These are phyloP conservation scores for Trichophyton simii DNA, from an alignment of 2,329 filamentous ascomycete genomes.

Conservation along the genomic window DNA sequence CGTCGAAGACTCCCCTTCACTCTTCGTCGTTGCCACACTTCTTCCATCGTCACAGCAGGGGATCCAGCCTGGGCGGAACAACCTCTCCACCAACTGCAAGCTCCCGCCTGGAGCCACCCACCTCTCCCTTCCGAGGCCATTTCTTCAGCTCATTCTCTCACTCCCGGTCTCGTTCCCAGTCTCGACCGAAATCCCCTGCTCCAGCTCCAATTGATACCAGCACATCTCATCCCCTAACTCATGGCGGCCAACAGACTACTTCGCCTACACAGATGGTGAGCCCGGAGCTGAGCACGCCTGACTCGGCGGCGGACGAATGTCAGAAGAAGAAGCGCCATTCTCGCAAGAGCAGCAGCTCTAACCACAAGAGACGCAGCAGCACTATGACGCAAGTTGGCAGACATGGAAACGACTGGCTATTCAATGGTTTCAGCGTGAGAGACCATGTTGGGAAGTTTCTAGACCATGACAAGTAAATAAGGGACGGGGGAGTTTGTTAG, in stretches of 20 bases:
- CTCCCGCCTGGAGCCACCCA: not conserved
- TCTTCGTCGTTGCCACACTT: not conserved
- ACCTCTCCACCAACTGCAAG: not conserved
- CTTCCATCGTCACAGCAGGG: not conserved
- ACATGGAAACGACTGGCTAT: slow-evolving; percentile 42
- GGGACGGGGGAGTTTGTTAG: too few relatives aligned
- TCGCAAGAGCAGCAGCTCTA: slow-evolving; percentile 19
- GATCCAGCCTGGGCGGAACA: not conserved
- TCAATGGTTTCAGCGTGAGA: slow-evolving; percentile 36
- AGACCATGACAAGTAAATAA: slow-evolving; percentile 12
- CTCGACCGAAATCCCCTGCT: slow-evolving; percentile 11
- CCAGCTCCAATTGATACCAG: slow-evolving; percentile 1
- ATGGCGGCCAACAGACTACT: slow-evolving; percentile 10
- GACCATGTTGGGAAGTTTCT: slow-evolving; percentile 30
- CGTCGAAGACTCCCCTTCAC: not conserved
- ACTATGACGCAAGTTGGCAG: slow-evolving; percentile 36
- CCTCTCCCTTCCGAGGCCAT: not conserved
- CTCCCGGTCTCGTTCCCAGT: slow-evolving; percentile 7
- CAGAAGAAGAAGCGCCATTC: slow-evolving; percentile 12
- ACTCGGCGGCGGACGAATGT: not conserved
- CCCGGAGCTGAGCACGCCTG: not conserved
- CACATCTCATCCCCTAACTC: not conserved
- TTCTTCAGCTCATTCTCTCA: slow-evolving; percentile 5
- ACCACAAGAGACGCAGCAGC: slow-evolving; percentile 29
- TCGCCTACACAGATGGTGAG: slow-evolving; percentile 13